phyloP scores from a whole-genome alignment of 73 alveolate species.

The Symbiodinium natans region DNA sequence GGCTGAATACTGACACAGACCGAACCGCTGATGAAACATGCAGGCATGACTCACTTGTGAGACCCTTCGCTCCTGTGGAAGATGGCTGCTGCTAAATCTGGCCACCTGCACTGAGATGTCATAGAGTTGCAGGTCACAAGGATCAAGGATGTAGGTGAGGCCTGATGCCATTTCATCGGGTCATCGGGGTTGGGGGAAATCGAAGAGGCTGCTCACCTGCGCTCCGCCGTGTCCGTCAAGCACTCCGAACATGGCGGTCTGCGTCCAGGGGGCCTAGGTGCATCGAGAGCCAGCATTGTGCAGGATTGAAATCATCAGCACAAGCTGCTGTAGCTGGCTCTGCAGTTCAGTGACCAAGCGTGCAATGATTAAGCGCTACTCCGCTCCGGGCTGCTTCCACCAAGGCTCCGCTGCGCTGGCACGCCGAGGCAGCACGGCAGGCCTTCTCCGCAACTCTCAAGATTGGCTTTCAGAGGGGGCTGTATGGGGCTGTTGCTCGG shows the following conservation, averaged over 20 bases:
- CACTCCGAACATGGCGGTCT: constrained; percentile 77
- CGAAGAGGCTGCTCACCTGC: not conserved
- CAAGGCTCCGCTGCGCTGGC: constrained; percentile 42
- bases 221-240: constrained; percentile 93
- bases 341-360: too few species aligned
- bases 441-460: constrained; percentile 20
- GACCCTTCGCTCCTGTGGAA: constrained; percentile 44
- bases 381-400: too few species aligned
- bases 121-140: not conserved
- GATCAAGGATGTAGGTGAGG: not conserved
- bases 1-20: not conserved
- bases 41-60: not conserved
- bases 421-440: constrained; percentile 60
- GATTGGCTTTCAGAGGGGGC: too few species aligned
- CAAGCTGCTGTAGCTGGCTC: too few species aligned
- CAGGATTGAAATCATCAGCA: too few species aligned
- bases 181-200: too few species aligned
- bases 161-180: too few species aligned
- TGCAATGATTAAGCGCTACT: too few species aligned
- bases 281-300: too few species aligned
- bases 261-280: constrained; percentile 82
- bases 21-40: not conserved
- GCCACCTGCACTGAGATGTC: constrained; percentile 14
- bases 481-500: too few species aligned
- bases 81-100: constrained; percentile 76